phyloP scores from a whole-genome alignment of 257 asterid genomes.

The Solanum infundibuliforme region DNA sequence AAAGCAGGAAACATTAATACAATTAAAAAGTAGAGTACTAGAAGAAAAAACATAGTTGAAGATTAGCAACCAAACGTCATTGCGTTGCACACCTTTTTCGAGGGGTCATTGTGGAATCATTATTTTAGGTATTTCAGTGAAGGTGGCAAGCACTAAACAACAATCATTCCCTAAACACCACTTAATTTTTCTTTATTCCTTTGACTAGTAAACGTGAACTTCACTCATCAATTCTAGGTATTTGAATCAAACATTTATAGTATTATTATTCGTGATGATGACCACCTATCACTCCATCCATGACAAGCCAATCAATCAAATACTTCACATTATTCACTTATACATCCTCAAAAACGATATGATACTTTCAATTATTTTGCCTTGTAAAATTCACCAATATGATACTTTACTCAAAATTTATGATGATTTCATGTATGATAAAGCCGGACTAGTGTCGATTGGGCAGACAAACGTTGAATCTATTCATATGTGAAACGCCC shows the following conservation, averaged over 20 bases:
- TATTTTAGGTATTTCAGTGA: too few species aligned
- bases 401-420: background rate
- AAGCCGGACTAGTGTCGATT: background rate
- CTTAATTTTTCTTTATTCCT: background rate
- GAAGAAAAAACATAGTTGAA: background rate
- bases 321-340: background rate
- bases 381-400: background rate
- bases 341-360: background rate
- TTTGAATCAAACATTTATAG: background rate
- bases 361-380: background rate
- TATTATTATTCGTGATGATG: background rate
- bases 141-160: background rate
- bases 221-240: background rate
- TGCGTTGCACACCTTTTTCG: background rate
- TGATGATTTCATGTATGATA: background rate
- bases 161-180: background rate
- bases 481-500: background rate
- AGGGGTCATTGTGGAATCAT: background rate
- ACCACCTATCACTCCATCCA: background rate
- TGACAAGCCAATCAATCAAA: background rate
- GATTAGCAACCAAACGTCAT: background rate
- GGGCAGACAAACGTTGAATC: background rate
- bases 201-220: background rate
- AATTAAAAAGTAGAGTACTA: background rate
- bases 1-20: background rate